Conservation (phyloP, 805 yeast species). For the Huiozyma sinensis region DNA sequence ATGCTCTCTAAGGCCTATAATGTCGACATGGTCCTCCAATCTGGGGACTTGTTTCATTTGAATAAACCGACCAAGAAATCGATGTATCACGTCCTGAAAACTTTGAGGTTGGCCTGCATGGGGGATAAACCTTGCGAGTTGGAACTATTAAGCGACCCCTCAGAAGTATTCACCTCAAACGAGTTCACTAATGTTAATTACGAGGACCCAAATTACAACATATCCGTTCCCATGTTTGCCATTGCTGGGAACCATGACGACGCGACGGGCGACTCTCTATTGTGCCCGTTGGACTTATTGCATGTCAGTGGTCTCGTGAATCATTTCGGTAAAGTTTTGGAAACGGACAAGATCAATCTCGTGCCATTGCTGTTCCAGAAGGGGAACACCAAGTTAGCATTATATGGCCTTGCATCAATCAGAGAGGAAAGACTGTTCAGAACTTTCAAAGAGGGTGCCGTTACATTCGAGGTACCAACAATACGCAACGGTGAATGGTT, state of each 20-base stretch:
- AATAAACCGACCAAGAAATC: constrained; percentile 85
- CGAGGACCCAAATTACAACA: constrained; percentile 83
- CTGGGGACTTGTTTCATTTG: constrained; percentile 87
- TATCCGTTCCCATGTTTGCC: constrained; percentile 82
- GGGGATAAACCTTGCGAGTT: constrained; percentile 84
- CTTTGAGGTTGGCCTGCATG: constrained; percentile 61
- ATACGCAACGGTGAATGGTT: constrained; percentile 60
- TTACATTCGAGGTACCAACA: constrained; percentile 65
- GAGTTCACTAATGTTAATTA: constrained; percentile 69
- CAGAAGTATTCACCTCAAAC: constrained; percentile 42
- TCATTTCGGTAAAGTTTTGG: constrained; percentile 75
- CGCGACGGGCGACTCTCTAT: constrained; percentile 74
- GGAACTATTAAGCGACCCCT: constrained; percentile 73
- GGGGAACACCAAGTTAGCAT: constrained; percentile 70
- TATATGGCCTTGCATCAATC: constrained; percentile 82
- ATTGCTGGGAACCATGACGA: constrained; percentile 97
- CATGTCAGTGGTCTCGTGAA: constrained; percentile 75
- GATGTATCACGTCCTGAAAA: constrained; percentile 67
- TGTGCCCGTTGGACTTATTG: constrained; percentile 79
- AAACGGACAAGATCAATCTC: constrained; percentile 63
- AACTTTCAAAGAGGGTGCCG: constrained; percentile 70
- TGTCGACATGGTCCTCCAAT: constrained; percentile 83
- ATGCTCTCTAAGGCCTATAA: constrained; percentile 54
- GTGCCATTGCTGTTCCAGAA: constrained; percentile 74
- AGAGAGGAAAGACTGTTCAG: constrained; percentile 81